phyloP scores from a whole-genome alignment of 371 early-diverging fungal species.

The Mortierella sp. region DNA sequence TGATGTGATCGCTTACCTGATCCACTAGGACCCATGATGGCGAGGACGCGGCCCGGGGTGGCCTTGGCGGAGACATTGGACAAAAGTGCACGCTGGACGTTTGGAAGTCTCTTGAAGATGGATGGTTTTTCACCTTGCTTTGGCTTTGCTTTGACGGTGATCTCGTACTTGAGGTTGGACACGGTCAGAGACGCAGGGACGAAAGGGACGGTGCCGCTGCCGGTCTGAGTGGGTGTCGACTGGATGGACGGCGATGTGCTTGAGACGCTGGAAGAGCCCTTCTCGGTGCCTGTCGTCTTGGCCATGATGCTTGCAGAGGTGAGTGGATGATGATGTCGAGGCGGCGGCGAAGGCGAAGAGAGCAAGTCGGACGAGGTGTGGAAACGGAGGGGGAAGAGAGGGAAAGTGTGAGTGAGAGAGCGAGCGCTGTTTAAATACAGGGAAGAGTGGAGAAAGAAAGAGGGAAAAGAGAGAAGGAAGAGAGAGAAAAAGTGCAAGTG shows the following conservation, averaged over 20 bases:
- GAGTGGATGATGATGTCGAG: no score
- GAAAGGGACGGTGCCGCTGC: constrained; percentile 31
- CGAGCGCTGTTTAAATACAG: background rate
- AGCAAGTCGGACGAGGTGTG: no score
- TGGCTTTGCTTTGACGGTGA: constrained; percentile 33
- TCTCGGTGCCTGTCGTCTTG: constrained; percentile 8
- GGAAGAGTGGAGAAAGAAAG: background rate
- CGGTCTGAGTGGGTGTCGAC: background rate
- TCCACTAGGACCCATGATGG: constrained; percentile 84
- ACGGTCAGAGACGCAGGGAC: constrained; percentile 45
- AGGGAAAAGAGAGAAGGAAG: constrained; percentile 4
- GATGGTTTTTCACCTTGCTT: constrained; percentile 41
- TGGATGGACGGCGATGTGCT: constrained; percentile 14
- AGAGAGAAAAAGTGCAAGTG: background rate
- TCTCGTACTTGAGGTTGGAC: constrained; percentile 35
- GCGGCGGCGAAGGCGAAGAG: no score
- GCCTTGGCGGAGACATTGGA: constrained; percentile 72
- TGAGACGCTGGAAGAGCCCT: constrained; percentile 17
- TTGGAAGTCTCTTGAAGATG: constrained; percentile 37
- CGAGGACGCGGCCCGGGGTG: constrained; percentile 79
- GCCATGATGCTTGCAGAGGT: no score
- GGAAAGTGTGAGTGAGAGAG: background rate
- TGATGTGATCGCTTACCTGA: no score
- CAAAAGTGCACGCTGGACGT: constrained; percentile 54
- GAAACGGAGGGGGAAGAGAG: background rate